Base-by-base conservation (phyloP, 1,284 basidiomycete genomes). In the Heterobasidion irregulare region DNA sequence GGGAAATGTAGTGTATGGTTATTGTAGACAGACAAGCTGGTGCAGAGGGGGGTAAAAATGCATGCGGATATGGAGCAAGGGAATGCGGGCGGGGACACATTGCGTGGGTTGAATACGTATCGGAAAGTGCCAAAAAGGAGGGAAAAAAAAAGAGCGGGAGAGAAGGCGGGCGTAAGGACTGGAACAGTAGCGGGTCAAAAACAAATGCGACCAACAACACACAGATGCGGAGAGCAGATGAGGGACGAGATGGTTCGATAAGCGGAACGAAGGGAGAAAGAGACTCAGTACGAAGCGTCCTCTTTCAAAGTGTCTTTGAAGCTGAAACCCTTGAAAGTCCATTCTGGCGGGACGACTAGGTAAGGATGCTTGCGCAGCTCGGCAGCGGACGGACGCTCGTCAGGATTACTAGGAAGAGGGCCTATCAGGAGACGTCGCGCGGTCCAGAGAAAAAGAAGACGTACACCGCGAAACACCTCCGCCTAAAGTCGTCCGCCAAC, bases 401-500 rank as follows among this genome's bases (percentile, higher is more conserved):
- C 84, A 4, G 96, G 93, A 66, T 98, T 87, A 61, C 91, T 92
- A 56, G 58, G 43, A 48, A 26, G 52, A 48, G 50, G 26, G 6
- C 26, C 26, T 26, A 5, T 26, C 26, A 26, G 26, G 26, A 26
- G 26, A 26, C 6, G 36, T 45, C 15, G 59, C 62, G 57, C 16
- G 18, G 57, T 53, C 6, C 50, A 52, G 43, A 44, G n/a, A 5
- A 33, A 38, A 26, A 53, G 54, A 55, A 12, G 18, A 72, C 87
- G 63, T 65, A 91, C 91, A 92, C 87, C 8, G 92, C 88, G 65
- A 99, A 94, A 70, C 97, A 98, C 67, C 85, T 84, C 62, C 80
- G 77, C 61, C 96, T 78, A 69, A 99, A 98, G 66, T 96, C 90
- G 58, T 89, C 80, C 8, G 92, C 94, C 54, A 86, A 76, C 10